Evolutionary conservation across 1,284 basidiomycete species (phyloP).

Genomic region (Ustilago lituana): DNA sequence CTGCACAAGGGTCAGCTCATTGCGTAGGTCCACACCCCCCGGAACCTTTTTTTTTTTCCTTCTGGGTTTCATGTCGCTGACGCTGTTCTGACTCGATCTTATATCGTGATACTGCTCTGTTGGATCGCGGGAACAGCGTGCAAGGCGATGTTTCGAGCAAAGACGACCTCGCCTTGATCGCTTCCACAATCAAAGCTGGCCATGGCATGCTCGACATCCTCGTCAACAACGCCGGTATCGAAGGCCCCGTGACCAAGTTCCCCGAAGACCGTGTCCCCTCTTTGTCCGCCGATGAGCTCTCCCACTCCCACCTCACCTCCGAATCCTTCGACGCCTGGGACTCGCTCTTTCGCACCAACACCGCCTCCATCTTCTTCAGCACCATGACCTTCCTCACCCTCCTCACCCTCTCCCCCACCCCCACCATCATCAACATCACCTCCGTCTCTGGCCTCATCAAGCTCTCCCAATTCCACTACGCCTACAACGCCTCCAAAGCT

Average conservation of each 20-base stretch:
- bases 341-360: conserved; percentile 47
- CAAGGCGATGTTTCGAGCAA: conserved; percentile 49
- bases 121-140: conserved; percentile 16
- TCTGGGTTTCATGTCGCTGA: background rate
- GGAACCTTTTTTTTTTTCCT: background rate
- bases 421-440: conserved; percentile 55
- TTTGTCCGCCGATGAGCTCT: conserved; percentile 20
- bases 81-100: too few relatives aligned
- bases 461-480: conserved; percentile 46
- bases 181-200: conserved; percentile 10
- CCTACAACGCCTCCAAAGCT: conserved; percentile 59
- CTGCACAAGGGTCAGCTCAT: conserved; percentile 18
- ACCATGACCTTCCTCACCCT: conserved; percentile 61
- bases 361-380: conserved; percentile 46
- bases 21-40: conserved; percentile 15
- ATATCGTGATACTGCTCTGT: too few relatives aligned
- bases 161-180: conserved; percentile 30
- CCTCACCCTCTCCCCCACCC: conserved; percentile 18
- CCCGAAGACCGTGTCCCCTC: background rate
- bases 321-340: conserved; percentile 50
- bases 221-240: conserved; percentile 60
- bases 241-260: conserved; percentile 57
- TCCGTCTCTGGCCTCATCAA: conserved; percentile 52
- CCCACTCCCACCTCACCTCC: conserved; percentile 28
- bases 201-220: conserved; percentile 50